Conservation (phyloP, 169 alveolate genomes). For the Hammondia hammondi region DNA sequence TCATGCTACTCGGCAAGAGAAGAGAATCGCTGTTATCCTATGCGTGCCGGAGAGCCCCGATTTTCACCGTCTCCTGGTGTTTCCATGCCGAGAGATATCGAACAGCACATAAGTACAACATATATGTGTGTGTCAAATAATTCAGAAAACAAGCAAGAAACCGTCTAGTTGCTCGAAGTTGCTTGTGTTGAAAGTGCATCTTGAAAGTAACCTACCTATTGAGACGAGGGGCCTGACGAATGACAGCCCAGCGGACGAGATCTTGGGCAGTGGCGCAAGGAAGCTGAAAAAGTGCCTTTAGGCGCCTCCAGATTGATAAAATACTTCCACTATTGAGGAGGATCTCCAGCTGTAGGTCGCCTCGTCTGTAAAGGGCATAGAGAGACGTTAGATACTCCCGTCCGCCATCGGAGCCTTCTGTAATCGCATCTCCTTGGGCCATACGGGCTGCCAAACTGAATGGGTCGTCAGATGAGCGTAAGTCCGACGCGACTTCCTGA, state of each 20-base stretch:
- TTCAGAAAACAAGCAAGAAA: too few relatives aligned
- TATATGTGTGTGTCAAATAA: too few relatives aligned
- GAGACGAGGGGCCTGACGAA: slow-evolving; percentile 65
- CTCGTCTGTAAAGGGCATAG: slow-evolving; percentile 60
- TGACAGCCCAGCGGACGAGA: slow-evolving; percentile 57
- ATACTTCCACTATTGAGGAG: slow-evolving; percentile 69
- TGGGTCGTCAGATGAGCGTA: background rate
- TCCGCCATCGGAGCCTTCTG: slow-evolving; percentile 50
- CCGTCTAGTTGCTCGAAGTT: too few relatives aligned
- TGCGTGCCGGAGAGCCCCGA: too few relatives aligned
- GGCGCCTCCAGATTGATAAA: slow-evolving; percentile 64
- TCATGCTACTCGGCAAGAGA: too few relatives aligned
- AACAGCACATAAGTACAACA: too few relatives aligned
- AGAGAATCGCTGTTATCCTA: too few relatives aligned
- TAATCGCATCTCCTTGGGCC: background rate
- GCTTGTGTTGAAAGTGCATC: too few relatives aligned
- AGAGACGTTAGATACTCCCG: slow-evolving; percentile 44
- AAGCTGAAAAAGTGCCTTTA: slow-evolving; percentile 56
- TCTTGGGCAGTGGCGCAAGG: slow-evolving; percentile 41
- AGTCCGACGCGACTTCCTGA: background rate
- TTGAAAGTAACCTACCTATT: slow-evolving; percentile 39
- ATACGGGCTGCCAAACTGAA: background rate
- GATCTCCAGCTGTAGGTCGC: slow-evolving; percentile 60
- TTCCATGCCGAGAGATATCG: too few relatives aligned
- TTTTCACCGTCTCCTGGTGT: too few relatives aligned